Evolutionary conservation across 768 basidiomycete genomes (phyloP).

Genomic region (Panaeolus papilionaceus): DNA sequence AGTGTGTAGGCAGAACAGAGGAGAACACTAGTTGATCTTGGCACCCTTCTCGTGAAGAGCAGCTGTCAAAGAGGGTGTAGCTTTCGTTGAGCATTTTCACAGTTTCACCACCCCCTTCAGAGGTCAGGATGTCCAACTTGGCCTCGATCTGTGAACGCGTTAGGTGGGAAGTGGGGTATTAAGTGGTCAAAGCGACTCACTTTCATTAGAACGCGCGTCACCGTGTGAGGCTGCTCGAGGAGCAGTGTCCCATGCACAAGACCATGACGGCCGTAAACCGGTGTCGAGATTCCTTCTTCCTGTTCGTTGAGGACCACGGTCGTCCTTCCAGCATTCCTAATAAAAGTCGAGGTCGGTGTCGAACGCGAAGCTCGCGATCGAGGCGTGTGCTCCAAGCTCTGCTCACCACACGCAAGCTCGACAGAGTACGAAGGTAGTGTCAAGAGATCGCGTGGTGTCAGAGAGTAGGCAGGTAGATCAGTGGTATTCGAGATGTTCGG

Average conservation of each 20-base stretch:
- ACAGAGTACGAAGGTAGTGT: slow-evolving; percentile 63
- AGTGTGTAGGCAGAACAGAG: slow-evolving; percentile 51
- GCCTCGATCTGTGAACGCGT: slow-evolving; percentile 44
- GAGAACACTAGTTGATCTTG: slow-evolving; percentile 49
- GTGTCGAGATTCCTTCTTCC: slow-evolving; percentile 42
- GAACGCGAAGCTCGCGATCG: slow-evolving; percentile 29
- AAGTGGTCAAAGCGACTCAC: slow-evolving; percentile 35
- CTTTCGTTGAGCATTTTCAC: slow-evolving; percentile 38
- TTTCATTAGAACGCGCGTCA: slow-evolving; percentile 52
- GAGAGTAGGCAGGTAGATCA: slow-evolving; percentile 52
- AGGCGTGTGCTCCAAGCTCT: slow-evolving; percentile 57
- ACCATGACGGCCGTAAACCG: slow-evolving; percentile 51
- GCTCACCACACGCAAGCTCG: slow-evolving; percentile 57
- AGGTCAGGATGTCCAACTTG: slow-evolving; percentile 44
- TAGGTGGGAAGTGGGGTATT: slow-evolving; percentile 8
- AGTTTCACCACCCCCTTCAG: slow-evolving; percentile 44
- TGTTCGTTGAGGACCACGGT: slow-evolving; percentile 55
- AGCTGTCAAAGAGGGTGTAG: slow-evolving; percentile 42
- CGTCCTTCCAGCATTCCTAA: slow-evolving; percentile 43
- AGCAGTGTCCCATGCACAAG: slow-evolving; percentile 49
- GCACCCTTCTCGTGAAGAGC: slow-evolving; percentile 25
- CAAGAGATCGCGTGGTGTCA: slow-evolving; percentile 45
- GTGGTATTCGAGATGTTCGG: slow-evolving; percentile 19
- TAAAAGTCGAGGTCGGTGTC: slow-evolving; percentile 46
- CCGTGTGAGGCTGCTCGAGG: slow-evolving; percentile 43